A percentile compares a stretch with the other conserved stretches of the same genome.
Conservation (phyloP, 78 protist genomes). For the Guillardia theta region DNA sequence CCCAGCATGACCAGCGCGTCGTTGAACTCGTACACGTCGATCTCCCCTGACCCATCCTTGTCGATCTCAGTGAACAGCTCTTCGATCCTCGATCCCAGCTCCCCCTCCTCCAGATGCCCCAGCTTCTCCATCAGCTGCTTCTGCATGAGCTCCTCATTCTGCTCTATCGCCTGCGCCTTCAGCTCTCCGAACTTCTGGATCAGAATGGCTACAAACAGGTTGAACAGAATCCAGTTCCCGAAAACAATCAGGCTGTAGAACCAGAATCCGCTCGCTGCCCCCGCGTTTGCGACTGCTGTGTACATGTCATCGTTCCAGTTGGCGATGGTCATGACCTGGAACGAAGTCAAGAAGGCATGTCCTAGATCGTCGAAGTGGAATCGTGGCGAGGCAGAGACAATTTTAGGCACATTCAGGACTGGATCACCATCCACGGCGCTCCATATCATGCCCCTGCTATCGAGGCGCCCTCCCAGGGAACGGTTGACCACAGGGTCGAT, state of each 20-base stretch:
- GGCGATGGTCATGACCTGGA: neutral
- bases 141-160: neutral
- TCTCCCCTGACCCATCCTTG: neutral
- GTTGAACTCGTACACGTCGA: slow-evolving; percentile 4
- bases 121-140: neutral
- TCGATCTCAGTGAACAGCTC: neutral
- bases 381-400: neutral
- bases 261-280: neutral
- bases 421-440: neutral
- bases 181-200: neutral
- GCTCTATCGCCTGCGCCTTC: neutral
- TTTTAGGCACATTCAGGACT: neutral
- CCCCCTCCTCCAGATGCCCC: neutral
- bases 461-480: neutral
- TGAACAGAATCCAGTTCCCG: slow-evolving; percentile 20
- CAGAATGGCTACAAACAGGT: slow-evolving; percentile 3
- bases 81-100: neutral
- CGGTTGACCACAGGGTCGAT: neutral
- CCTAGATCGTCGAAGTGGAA: neutral
- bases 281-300: neutral
- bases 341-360: neutral
- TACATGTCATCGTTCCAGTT: neutral
- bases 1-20: neutral
- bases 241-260: neutral
- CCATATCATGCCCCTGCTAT: neutral